Evolutionary conservation across 2,329 filamentous ascomycete genomes (phyloP).

Genomic region (Curvularia hawaiiensis): DNA sequence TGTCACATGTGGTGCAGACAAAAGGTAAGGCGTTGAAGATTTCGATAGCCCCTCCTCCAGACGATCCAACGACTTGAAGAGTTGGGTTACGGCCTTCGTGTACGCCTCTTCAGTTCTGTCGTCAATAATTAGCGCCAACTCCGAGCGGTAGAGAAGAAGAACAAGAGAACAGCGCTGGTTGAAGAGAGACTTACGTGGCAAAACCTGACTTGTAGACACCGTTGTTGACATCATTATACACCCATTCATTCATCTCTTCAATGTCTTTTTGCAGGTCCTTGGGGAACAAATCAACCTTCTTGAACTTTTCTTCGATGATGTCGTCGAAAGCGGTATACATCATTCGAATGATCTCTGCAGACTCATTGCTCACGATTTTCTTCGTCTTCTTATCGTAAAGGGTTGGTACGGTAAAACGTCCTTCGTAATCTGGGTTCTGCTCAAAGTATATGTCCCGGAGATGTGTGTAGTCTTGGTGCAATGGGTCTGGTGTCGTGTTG

Average conservation of each 20-base stretch:
- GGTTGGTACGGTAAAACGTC: conserved; percentile 86
- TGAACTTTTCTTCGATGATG: conserved; percentile 52
- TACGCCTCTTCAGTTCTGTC: conserved; percentile 56
- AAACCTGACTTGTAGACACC: conserved; percentile 60
- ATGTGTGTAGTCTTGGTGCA: conserved; percentile 71
- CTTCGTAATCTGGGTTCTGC: conserved; percentile 71
- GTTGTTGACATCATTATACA: conserved; percentile 59
- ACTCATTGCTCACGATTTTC: conserved; percentile 89
- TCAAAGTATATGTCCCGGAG: conserved; percentile 82
- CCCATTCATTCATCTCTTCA: conserved; percentile 58
- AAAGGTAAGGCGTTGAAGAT: conserved; percentile 53
- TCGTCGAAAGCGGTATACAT: conserved; percentile 79
- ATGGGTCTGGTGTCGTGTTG: conserved; percentile 63
- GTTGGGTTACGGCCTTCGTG: conserved; percentile 51
- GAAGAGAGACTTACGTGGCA: conserved; percentile 48
- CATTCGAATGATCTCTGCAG: conserved; percentile 91
- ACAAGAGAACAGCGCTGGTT: not conserved
- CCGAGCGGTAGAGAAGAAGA: not conserved
- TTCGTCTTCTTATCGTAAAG: conserved; percentile 79
- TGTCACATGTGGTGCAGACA: conserved; percentile 51
- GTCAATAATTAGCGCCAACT: not conserved
- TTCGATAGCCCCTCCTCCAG: conserved; percentile 51
- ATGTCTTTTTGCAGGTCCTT: conserved; percentile 52
- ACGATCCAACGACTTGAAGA: conserved; percentile 57
- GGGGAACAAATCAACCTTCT: conserved; percentile 53